Conservation (phyloP, 805 yeast species). For the Saturnispora diversa region DNA sequence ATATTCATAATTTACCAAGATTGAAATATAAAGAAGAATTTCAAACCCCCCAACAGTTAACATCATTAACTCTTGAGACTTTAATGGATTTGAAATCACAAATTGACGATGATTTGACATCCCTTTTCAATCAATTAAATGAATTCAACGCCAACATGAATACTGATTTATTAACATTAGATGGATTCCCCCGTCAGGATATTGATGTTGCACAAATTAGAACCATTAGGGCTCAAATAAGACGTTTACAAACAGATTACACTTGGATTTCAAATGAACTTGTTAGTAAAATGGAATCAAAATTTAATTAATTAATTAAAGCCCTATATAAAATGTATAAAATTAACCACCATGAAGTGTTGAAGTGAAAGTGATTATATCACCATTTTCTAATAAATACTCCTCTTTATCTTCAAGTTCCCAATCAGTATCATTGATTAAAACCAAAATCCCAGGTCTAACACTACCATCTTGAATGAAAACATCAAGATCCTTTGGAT, state of each 20-base stretch:
- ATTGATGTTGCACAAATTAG: constrained; percentile 71
- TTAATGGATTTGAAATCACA: constrained; percentile 7
- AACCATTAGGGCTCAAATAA: constrained; percentile 52
- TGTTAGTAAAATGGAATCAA: constrained; percentile 37
- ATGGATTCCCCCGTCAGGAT: constrained; percentile 84
- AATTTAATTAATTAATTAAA: too few relatives aligned
- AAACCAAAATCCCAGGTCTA: constrained; percentile 86
- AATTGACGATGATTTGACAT: constrained; percentile 36
- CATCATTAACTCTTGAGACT: constrained; percentile 3
- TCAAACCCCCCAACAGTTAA: constrained; percentile 5
- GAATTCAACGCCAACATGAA: constrained; percentile 41
- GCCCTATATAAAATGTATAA: too few relatives aligned
- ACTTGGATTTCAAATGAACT: constrained; percentile 35
- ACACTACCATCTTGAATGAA: constrained; percentile 76
- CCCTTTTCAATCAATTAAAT: constrained; percentile 36
- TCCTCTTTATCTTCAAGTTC: constrained; percentile 86
- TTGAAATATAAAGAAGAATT: constrained; percentile 1
- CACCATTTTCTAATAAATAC: constrained; percentile 68
- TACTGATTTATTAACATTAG: constrained; percentile 53
- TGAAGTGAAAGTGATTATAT: constrained; percentile 77
- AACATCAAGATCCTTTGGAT: constrained; percentile 57
- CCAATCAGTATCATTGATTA: constrained; percentile 95
- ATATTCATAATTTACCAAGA: not conserved
- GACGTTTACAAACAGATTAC: constrained; percentile 65
- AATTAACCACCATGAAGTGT: constrained; percentile 93